These are phyloP conservation scores for Gypsophila paniculata DNA, from an alignment of 179 eudicot species.

Conservation along the genomic window DNA sequence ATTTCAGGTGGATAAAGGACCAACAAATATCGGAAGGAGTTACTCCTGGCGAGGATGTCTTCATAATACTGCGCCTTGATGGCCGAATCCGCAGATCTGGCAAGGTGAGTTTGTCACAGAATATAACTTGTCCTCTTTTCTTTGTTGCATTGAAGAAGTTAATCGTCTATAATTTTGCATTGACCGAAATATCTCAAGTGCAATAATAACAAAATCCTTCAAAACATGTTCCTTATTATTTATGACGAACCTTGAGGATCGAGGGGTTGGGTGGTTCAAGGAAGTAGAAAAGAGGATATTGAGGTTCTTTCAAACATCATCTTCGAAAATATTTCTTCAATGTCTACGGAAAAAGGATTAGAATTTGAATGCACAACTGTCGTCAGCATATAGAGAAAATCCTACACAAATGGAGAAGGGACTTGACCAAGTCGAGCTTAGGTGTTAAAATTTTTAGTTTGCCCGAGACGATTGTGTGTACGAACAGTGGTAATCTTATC, in stretches of 20 bases:
- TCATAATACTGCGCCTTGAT: slow-evolving; percentile 81
- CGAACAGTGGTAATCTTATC: neutral
- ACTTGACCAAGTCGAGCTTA: too few relatives aligned
- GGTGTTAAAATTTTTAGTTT: too few relatives aligned
- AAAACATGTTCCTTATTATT: neutral
- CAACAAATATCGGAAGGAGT: slow-evolving; percentile 93
- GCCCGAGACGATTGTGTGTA: too few relatives aligned
- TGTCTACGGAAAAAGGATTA: too few relatives aligned
- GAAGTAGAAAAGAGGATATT: neutral
- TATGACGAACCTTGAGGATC: neutral
- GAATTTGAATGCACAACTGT: too few relatives aligned
- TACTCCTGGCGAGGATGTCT: slow-evolving; percentile 87
- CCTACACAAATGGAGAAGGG: too few relatives aligned
- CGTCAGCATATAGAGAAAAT: too few relatives aligned
- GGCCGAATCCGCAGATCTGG: slow-evolving; percentile 96
- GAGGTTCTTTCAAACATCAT: too few relatives aligned
- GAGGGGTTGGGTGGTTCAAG: neutral
- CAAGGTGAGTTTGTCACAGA: slow-evolving; percentile 47
- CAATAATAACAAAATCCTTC: too few relatives aligned
- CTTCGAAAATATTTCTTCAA: too few relatives aligned
- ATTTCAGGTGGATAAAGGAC: slow-evolving; percentile 81
- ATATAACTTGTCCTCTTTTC: neutral
- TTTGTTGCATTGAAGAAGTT: slow-evolving; percentile 10
- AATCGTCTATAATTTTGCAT: neutral
- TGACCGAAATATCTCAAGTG: neutral